Conservation (phyloP, 2,329 filamentous ascomycete species). For the Clonostachys solani region DNA sequence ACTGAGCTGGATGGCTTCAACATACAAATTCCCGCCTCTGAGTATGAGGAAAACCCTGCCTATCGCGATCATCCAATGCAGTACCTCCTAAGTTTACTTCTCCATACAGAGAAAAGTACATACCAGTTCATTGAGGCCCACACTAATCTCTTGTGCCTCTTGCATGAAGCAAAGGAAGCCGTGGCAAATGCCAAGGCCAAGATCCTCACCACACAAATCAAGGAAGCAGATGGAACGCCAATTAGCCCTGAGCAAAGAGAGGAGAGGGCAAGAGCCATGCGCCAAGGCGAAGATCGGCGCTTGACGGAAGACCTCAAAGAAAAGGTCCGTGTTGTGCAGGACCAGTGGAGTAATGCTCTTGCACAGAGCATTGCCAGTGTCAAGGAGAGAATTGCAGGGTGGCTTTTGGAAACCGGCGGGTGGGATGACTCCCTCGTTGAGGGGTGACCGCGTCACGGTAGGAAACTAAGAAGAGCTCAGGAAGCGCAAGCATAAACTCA, state of each 20-base stretch:
- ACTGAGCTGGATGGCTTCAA: conserved; percentile 53
- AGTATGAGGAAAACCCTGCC: conserved; percentile 80
- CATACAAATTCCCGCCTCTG: conserved; percentile 72
- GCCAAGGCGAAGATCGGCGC: conserved; percentile 61
- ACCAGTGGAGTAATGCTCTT: conserved; percentile 86
- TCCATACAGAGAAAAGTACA: conserved; percentile 85
- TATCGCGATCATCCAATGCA: conserved; percentile 81
- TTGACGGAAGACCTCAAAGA: conserved; percentile 88
- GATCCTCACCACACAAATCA: conserved; percentile 61
- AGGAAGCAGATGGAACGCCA: conserved; percentile 26
- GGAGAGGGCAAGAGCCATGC: conserved; percentile 48
- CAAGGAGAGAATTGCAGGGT: conserved; percentile 69
- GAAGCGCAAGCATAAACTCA: neutral
- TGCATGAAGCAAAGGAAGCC: conserved; percentile 85
- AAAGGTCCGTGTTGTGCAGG: conserved; percentile 85
- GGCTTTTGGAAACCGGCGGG: conserved; percentile 72
- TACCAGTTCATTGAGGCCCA: conserved; percentile 97
- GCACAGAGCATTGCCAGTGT: conserved; percentile 70
- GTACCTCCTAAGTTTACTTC: conserved; percentile 81
- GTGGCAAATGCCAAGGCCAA: conserved; percentile 66
- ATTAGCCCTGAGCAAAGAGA: conserved; percentile 24
- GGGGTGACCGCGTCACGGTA: conserved; percentile 24
- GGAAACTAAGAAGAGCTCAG: conserved; percentile 14
- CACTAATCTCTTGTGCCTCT: conserved; percentile 81
- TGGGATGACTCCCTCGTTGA: conserved; percentile 72